Evolutionary conservation across 179 eudicot genomes (phyloP), one percentile per base, ranked within the genome.

Genomic region (Heliamphora ciliata): DNA sequence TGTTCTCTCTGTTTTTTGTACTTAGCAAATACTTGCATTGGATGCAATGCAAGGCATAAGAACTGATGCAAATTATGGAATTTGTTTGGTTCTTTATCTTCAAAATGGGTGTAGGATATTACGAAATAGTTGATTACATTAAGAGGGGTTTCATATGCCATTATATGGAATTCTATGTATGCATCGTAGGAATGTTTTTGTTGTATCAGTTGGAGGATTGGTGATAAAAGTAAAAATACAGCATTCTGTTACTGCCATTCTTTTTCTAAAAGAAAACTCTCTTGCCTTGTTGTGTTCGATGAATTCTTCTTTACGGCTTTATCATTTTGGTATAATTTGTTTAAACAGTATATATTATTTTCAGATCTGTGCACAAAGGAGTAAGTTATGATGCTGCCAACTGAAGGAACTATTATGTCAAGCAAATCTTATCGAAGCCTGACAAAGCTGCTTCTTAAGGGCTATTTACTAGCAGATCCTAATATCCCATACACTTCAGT

Each of bases 401-500:
- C 14, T 69, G 76, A 55, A 9, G 76, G 52, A 55, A 24, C 75
- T 79, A 46, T 79, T 2, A 67, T 31, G 10, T 68, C 81, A 21
- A 87, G 88, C 84, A 81, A 87, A 84, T 88, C 90, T 79, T 85
- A 90, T 88, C 88, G 85, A 83, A 86, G 83, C 83, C 93, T 88
- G 80, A 91, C 86, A 65, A 87, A 89, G 85, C 68, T 72, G 68
- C 82, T 93, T 70, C 85, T 91, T 51, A 88, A 85, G 84, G 83
- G 84, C 77, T 91, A 90, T 85, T 80, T 87, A 51, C 88, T 67
- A 6, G 47, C 92, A 44, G 90, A 91, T 86, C 80, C 89, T 76
- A 58, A 87, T 58, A 79, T 92, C 66, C 92, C 91, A 7, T 93
- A 88, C 83, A 83, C 93, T 82, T 89, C 93, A 47, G 84, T 93